Conservation (phyloP, 345 rosid genomes). For the Melaleuca alternifolia region DNA sequence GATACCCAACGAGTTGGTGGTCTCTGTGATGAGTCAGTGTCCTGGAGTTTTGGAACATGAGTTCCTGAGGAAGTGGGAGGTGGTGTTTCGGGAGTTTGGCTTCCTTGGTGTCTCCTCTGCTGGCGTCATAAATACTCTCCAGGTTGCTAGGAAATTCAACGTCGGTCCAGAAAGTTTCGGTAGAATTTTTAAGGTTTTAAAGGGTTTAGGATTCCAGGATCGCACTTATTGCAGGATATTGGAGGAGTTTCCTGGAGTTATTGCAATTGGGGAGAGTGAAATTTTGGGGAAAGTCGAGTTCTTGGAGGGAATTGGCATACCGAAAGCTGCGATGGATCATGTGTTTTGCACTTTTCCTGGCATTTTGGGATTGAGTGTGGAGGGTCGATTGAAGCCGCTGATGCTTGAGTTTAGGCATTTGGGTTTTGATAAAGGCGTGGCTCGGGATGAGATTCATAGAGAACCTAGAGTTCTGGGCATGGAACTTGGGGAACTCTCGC, state of each 20-base stretch:
- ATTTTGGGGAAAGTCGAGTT: conserved; percentile 38
- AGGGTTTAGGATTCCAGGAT: conserved; percentile 51
- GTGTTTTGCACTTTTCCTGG: conserved; percentile 42
- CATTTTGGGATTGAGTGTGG: conserved; percentile 36
- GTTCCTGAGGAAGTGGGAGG: conserved; percentile 56
- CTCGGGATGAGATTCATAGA: conserved; percentile 43
- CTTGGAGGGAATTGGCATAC: conserved; percentile 31
- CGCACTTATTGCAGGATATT: conserved; percentile 34
- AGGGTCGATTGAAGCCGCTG: conserved; percentile 46
- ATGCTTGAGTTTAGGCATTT: conserved; percentile 44
- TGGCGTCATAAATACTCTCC: conserved; percentile 35
- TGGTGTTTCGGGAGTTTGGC: conserved; percentile 8
- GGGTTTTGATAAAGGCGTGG: conserved; percentile 39
- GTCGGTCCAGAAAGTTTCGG: conserved; percentile 34
- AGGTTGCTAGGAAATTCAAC: conserved; percentile 36
- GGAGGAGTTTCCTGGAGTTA: conserved; percentile 41
- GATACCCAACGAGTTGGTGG: conserved; percentile 37
- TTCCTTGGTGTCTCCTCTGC: conserved; percentile 17
- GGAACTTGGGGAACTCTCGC: conserved; percentile 70
- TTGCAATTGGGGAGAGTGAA: conserved; percentile 31
- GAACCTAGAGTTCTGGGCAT: conserved; percentile 56
- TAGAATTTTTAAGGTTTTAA: conserved; percentile 22
- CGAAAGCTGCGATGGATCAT: conserved; percentile 25
- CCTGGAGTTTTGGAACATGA: conserved; percentile 53
- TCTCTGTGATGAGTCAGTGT: conserved; percentile 45